Evolutionary conservation across 75 land plant species (phyloP).

Genomic region (Cunninghamia lanceolata): DNA sequence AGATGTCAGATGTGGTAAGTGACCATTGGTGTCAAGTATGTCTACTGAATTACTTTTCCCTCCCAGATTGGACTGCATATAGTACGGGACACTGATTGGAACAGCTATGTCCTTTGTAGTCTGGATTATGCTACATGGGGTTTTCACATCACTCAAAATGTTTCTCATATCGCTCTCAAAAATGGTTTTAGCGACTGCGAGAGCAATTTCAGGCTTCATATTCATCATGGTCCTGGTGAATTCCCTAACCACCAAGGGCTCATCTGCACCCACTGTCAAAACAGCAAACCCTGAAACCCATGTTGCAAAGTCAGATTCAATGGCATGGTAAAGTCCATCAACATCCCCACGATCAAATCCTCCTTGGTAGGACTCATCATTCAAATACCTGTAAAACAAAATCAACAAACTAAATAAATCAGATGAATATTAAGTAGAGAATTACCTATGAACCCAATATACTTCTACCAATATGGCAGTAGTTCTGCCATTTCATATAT

Average conservation of each 20-base stretch:
- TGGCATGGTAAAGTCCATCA: slow-evolving; percentile 30
- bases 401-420: not conserved
- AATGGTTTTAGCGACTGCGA: slow-evolving; percentile 39
- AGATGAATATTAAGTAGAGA: not conserved
- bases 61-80: slow-evolving; percentile 32
- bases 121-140: slow-evolving; percentile 57
- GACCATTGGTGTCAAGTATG: slow-evolving; percentile 6
- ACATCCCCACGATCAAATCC: slow-evolving; percentile 52
- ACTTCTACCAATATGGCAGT: too few species aligned
- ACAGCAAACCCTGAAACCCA: slow-evolving; percentile 49
- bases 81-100: slow-evolving; percentile 39
- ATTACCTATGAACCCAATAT: not conserved
- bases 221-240: slow-evolving; percentile 23
- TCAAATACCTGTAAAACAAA: slow-evolving; percentile 50
- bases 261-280: slow-evolving; percentile 28
- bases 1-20: not conserved
- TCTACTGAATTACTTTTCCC: not conserved
- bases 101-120: slow-evolving; percentile 45
- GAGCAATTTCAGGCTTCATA: slow-evolving; percentile 58
- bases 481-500: too few species aligned
- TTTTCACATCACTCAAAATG: slow-evolving; percentile 37
- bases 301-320: slow-evolving; percentile 38
- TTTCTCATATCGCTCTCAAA: slow-evolving; percentile 48
- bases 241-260: slow-evolving; percentile 23
- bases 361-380: slow-evolving; percentile 58